A percentile compares a stretch with the other conserved stretches of the same genome.
These are phyloP conservation scores for Emmonsiellopsis sp. DNA, from an alignment of 2,329 filamentous ascomycete species.

Conservation along the genomic window DNA sequence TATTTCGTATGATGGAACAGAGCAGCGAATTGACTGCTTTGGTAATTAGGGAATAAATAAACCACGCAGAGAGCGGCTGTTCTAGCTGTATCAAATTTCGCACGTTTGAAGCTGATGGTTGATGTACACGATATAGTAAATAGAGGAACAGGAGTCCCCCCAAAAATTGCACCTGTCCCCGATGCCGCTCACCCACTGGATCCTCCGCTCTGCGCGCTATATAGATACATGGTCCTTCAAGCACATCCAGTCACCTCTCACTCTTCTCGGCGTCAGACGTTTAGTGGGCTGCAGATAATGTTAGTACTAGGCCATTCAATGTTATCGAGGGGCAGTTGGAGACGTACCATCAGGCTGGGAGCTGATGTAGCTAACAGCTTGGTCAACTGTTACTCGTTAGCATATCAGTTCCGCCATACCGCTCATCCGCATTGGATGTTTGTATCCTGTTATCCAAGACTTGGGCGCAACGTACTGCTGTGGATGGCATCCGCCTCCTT, in stretches of 20 bases:
- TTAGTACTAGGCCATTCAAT: slow-evolving; percentile 13
- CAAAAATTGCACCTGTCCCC: slow-evolving; percentile 2
- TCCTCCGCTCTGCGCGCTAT: background rate
- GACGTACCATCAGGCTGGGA: slow-evolving; percentile 83
- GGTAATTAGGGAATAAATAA: background rate
- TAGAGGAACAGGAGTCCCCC: slow-evolving; percentile 24
- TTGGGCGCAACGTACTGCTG: slow-evolving; percentile 59
- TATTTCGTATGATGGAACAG: background rate
- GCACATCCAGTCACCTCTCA: background rate
- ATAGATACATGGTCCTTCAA: background rate
- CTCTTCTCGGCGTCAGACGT: background rate
- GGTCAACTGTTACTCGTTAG: slow-evolving; percentile 58
- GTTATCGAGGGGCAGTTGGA: slow-evolving; percentile 11
- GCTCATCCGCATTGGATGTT: background rate
- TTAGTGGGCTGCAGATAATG: slow-evolving; percentile 12
- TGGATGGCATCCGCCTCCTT: slow-evolving; percentile 93
- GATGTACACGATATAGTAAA: slow-evolving; percentile 35
- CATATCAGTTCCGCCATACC: background rate
- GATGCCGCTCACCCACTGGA: background rate
- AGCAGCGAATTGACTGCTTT: background rate
- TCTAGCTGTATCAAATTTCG: slow-evolving; percentile 3
- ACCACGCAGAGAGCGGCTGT: background rate
- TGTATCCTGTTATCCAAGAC: background rate
- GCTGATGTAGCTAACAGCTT: slow-evolving; percentile 90
- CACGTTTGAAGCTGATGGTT: slow-evolving; percentile 13